Percentiles rank a stretch among this genome's conserved stretches.
phyloP scores from a whole-genome alignment of 2,329 filamentous ascomycete genomes.

The Exserohilum rostratum region DNA sequence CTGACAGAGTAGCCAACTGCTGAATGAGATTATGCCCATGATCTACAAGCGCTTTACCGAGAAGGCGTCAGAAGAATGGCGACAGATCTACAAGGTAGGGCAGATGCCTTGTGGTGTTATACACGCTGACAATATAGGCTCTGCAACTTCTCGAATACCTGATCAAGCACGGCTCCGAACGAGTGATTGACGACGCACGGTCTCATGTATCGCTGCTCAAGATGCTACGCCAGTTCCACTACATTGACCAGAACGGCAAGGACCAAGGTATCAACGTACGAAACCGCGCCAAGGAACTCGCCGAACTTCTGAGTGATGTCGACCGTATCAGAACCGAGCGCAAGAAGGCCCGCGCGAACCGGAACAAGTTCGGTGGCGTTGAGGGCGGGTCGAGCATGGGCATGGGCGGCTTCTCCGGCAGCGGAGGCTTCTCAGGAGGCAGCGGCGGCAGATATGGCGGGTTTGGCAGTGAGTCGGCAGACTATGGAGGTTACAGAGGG shows the following conservation, averaged over 20 bases:
- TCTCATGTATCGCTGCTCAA: constrained; percentile 94
- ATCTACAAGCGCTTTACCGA: constrained; percentile 99
- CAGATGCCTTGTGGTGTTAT: background rate
- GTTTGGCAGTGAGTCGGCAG: constrained; percentile 71
- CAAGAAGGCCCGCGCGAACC: constrained; percentile 89
- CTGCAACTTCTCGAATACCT: constrained; percentile 96
- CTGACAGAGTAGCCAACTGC: constrained; percentile 72
- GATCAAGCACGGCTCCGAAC: constrained; percentile 96
- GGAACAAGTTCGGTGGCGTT: constrained; percentile 94
- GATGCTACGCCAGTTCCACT: constrained; percentile 99
- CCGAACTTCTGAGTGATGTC: constrained; percentile 90
- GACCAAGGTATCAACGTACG: constrained; percentile 98
- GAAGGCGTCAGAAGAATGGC: constrained; percentile 97
- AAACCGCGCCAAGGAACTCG: constrained; percentile 93
- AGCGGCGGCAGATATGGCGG: constrained; percentile 75
- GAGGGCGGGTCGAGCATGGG: constrained; percentile 81
- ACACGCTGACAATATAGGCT: constrained; percentile 52
- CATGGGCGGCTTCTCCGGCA: constrained; percentile 59
- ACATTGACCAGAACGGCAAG: constrained; percentile 93
- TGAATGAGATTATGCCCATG: constrained; percentile 99
- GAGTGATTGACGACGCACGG: constrained; percentile 95
- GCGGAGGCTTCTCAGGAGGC: constrained; percentile 49
- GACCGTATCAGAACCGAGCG: constrained; percentile 76
- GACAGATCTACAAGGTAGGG: constrained; percentile 94
- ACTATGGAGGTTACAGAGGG: constrained; percentile 71